Evolutionary conservation across 1,139 yeast genomes (phyloP).

Genomic region (Suhomyces chickasaworum): DNA sequence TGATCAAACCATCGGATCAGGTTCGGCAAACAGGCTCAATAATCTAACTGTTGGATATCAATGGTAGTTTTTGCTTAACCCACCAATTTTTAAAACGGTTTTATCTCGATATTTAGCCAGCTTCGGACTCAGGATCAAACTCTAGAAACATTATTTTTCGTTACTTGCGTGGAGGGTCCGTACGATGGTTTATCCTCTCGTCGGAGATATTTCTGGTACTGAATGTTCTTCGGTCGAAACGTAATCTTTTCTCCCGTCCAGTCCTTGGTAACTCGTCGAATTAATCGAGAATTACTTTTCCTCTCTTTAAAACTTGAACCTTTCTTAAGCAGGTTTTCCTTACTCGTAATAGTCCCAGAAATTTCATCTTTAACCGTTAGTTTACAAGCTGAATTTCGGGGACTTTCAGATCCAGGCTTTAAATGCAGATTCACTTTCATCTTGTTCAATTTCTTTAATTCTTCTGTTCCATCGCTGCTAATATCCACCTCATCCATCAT

Average conservation of each 20-base stretch:
- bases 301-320: slow-evolving; percentile 7
- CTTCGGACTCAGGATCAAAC: background rate
- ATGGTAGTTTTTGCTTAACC: slow-evolving; percentile 3
- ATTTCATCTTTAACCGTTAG: slow-evolving; percentile 19
- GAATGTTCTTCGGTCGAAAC: slow-evolving; percentile 7
- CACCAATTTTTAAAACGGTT: slow-evolving; percentile 3
- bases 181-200: slow-evolving; percentile 22
- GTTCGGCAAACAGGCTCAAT: slow-evolving; percentile 1
- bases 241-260: slow-evolving; percentile 1
- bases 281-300: slow-evolving; percentile 7
- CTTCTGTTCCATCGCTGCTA: slow-evolving; percentile 27
- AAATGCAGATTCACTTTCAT: background rate
- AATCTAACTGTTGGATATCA: slow-evolving; percentile 2
- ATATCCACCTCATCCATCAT: slow-evolving; percentile 23
- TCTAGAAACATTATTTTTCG: slow-evolving; percentile 6
- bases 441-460: slow-evolving; percentile 14
- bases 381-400: slow-evolving; percentile 14
- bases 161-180: slow-evolving; percentile 6
- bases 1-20: too few relatives aligned
- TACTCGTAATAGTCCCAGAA: slow-evolving; percentile 4
- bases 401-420: slow-evolving; percentile 1
- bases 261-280: slow-evolving; percentile 11
- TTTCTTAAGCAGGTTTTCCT: slow-evolving; percentile 3
- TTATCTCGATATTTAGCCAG: slow-evolving; percentile 4
- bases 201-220: slow-evolving; percentile 13